A percentile compares a stretch with the other conserved stretches of the same genome.
Evolutionary conservation across 1,139 yeast species (phyloP).

Genomic region (Scheffersomyces quercinus): DNA sequence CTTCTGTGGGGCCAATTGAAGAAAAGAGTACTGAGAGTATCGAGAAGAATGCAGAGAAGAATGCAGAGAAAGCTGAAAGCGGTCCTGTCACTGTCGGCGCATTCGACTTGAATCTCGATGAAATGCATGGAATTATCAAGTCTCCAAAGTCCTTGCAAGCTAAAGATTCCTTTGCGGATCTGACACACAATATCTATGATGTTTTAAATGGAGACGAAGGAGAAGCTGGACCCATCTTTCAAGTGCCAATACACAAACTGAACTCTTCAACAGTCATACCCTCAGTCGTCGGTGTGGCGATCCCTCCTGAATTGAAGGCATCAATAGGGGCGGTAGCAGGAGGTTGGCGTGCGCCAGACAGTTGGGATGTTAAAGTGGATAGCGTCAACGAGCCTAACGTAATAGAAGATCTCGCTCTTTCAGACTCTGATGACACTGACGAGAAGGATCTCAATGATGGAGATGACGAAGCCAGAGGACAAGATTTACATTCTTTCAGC

Average conservation of each 20-base stretch:
- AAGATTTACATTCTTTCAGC: constrained; percentile 8
- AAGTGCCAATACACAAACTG: not conserved
- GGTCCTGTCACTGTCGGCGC: constrained; percentile 2
- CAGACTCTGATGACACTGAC: constrained; percentile 22
- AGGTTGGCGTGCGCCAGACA: constrained; percentile 72
- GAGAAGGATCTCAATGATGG: constrained; percentile 12
- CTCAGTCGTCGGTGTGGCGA: not conserved
- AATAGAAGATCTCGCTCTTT: constrained; percentile 7
- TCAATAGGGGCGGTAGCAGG: constrained; percentile 7
- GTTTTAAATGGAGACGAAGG: too few species aligned
- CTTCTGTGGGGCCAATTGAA: too few species aligned
- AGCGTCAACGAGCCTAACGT: constrained; percentile 8
- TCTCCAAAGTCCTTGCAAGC: constrained; percentile 16
- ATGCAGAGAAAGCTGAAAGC: too few species aligned
- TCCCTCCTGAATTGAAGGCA: not conserved
- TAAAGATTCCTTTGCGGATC: not conserved
- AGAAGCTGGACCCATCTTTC: not conserved
- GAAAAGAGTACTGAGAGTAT: too few species aligned
- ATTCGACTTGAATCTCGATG: constrained; percentile 46
- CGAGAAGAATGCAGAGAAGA: too few species aligned
- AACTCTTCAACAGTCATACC: not conserved
- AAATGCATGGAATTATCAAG: constrained; percentile 55
- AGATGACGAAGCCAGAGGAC: constrained; percentile 4
- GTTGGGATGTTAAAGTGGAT: constrained; percentile 69
- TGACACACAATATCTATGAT: not conserved